phyloP scores from a whole-genome alignment of 805 yeast genomes.

The Jamesozyma rosinii region DNA sequence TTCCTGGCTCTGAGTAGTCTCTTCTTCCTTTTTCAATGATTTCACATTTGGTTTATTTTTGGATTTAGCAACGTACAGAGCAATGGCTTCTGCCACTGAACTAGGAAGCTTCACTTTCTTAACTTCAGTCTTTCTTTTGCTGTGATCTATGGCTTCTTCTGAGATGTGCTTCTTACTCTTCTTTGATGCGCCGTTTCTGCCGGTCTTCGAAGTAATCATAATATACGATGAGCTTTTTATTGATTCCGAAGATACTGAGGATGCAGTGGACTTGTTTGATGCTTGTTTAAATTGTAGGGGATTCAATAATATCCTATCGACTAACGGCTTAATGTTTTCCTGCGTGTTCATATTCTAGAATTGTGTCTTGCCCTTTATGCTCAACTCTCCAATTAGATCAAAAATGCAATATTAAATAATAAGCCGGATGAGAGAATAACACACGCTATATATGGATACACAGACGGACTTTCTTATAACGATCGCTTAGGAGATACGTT shows the following conservation, averaged over 20 bases:
- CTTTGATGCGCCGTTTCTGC: background rate
- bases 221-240: conserved; percentile 40
- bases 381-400: too few species aligned
- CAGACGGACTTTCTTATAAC: too few species aligned
- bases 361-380: too few species aligned
- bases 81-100: conserved; percentile 41
- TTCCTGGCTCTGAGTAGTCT: too few species aligned
- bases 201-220: conserved; percentile 25
- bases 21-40: background rate
- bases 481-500: too few species aligned
- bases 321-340: conserved; percentile 38
- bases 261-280: background rate
- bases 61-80: conserved; percentile 21
- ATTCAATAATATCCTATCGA: conserved; percentile 51
- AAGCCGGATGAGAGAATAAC: too few species aligned
- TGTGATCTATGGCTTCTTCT: background rate
- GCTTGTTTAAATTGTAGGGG: conserved; percentile 48
- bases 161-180: background rate
- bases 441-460: too few species aligned
- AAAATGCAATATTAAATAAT: too few species aligned
- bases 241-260: conserved; percentile 1
- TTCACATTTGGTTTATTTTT: background rate
- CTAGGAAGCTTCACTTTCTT: conserved; percentile 48
- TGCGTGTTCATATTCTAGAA: conserved; percentile 18
- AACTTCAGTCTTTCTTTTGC: conserved; percentile 24